Base-by-base conservation (phyloP, 805 yeast species). In the Kodamaea fukazawae region DNA sequence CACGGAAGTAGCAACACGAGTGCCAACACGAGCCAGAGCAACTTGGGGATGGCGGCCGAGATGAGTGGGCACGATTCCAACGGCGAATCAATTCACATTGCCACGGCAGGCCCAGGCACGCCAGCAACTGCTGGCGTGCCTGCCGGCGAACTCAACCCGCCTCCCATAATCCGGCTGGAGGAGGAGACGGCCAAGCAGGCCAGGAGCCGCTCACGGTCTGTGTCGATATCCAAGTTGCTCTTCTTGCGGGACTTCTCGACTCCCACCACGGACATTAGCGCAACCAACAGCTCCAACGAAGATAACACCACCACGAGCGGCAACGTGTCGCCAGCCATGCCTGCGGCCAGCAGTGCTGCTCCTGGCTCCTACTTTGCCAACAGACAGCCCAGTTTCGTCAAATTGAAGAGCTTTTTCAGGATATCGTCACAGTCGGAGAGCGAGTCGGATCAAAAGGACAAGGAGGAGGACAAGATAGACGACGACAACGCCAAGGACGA, bases 361-460 rank as follows among this genome's bases (percentile, higher is more conserved):
- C 11, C 7, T 27, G n/a, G 14, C 14, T 27, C 29, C 9, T 5
- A 4, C 6, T 27, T 13, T n/a, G 8, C 23, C 5, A 20, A 20
- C 32, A 48, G 45, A 30, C 55, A 45, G 34, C 51, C 55, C n/a
- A 46, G 62, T 25, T 48, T 61, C 43, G 47, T 49, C 18, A 62
- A 56, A 40, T 49, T 64, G 26, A 58, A 58, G 41, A 56, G 49
- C 30, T 43, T 63, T 15, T 61, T 63, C 49, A 56, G 54, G 20
- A 43, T 60, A 20, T 36, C 48, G 18, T 29, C 48, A 7, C 18
- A 22, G n/a, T 36, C 28, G 31, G 7, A 15, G 36, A 25, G 13
- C 8, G 29, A 25, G 12, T 11, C 14, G 9, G 27, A 14, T 27
- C 29, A 7, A 9, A 31, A 13, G n/a, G 13, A 5, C 4, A 31